Percentiles rank a stretch among this genome's conserved stretches.
phyloP scores from a whole-genome alignment of 306 rosid species.

The Luffa aegyptiaca region DNA sequence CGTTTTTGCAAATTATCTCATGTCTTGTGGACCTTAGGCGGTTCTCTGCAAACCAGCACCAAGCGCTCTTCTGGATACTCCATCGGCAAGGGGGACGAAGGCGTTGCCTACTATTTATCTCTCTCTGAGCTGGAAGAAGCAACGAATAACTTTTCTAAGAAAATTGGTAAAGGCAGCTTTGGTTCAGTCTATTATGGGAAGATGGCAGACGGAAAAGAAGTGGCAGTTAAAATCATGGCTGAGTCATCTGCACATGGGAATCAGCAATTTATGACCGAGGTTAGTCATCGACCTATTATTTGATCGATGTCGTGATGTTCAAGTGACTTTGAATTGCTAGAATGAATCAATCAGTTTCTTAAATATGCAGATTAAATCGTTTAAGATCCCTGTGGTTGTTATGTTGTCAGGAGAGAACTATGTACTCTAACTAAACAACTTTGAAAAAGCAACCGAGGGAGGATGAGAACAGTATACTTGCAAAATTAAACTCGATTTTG shows the following conservation, averaged over 20 bases:
- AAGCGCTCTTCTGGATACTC: slow-evolving; percentile 59
- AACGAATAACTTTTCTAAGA: slow-evolving; percentile 55
- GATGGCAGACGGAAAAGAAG: slow-evolving; percentile 94
- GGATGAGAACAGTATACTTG: background rate
- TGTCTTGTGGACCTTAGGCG: slow-evolving; percentile 29
- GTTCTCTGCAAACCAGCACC: slow-evolving; percentile 41
- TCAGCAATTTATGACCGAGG: slow-evolving; percentile 86
- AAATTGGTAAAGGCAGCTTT: slow-evolving; percentile 91
- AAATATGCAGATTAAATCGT: background rate
- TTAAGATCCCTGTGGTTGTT: background rate
- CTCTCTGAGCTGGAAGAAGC: slow-evolving; percentile 76
- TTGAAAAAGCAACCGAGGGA: background rate
- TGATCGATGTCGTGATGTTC: background rate
- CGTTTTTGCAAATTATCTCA: background rate
- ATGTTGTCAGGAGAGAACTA: background rate
- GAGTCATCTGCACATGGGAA: slow-evolving; percentile 69
- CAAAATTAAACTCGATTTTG: slow-evolving; percentile 5
- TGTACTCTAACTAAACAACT: background rate
- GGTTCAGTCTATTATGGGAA: slow-evolving; percentile 90
- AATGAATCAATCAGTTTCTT: background rate
- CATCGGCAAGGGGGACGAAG: slow-evolving; percentile 60
- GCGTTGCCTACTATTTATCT: slow-evolving; percentile 60
- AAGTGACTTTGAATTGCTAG: background rate
- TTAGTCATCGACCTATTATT: slow-evolving; percentile 7
- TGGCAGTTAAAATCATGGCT: slow-evolving; percentile 91